These are phyloP conservation scores for Styphnolobium japonicum DNA, from an alignment of 306 rosid genomes.

Conservation along the genomic window DNA sequence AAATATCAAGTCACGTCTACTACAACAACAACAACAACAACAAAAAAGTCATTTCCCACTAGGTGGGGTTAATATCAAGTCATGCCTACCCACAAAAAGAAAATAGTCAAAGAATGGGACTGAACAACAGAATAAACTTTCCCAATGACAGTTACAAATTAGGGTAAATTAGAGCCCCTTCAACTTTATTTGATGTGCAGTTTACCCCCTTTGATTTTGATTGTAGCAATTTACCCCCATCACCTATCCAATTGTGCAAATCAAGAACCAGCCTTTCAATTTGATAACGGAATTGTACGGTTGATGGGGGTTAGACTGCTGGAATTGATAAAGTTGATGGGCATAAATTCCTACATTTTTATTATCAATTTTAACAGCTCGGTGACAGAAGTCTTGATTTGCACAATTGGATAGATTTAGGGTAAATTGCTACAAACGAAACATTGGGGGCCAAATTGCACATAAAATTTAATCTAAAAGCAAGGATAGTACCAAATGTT, in stretches of 20 bases:
- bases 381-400: too few relatives aligned
- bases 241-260: not conserved
- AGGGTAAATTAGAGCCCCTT: not conserved
- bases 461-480: not conserved
- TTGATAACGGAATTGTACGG: too few relatives aligned
- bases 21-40: too few relatives aligned
- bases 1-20: slow-evolving; percentile 7
- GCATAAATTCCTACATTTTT: too few relatives aligned
- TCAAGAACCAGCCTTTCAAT: not conserved
- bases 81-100: not conserved
- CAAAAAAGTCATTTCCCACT: too few relatives aligned
- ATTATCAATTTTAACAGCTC: too few relatives aligned
- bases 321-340: too few relatives aligned
- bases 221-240: not conserved
- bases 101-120: slow-evolving; percentile 1
- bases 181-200: not conserved
- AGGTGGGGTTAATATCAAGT: too few relatives aligned
- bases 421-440: too few relatives aligned
- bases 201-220: not conserved
- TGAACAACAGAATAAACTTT: not conserved
- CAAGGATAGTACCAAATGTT: not conserved
- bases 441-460: too few relatives aligned
- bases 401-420: too few relatives aligned
- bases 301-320: too few relatives aligned
- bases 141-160: not conserved